phyloP scores from a whole-genome alignment of 768 basidiomycete species.

The Amanita thiersii region DNA sequence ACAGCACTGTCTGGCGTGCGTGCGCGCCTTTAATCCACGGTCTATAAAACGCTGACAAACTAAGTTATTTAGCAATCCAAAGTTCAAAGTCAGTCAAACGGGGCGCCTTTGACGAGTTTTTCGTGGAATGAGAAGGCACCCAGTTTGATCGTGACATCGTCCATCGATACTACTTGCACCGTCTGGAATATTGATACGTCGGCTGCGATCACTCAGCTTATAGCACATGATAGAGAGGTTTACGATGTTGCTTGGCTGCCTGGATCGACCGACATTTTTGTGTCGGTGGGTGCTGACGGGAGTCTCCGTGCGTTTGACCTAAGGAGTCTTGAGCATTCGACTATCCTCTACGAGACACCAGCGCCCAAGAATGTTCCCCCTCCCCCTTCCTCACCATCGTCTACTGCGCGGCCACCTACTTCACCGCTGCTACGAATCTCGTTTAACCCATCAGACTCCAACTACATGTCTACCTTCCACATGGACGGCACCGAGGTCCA shows the following conservation, averaged over 20 bases:
- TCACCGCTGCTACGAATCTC: conserved; percentile 81
- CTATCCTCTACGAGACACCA: conserved; percentile 93
- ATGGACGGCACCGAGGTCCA: conserved; percentile 87
- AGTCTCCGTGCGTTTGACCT: conserved; percentile 95
- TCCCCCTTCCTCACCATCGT: conserved; percentile 46
- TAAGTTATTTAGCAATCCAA: conserved; percentile 64
- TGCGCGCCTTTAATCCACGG: conserved; percentile 13
- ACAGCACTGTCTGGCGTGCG: conserved; percentile 77
- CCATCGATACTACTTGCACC: conserved; percentile 97
- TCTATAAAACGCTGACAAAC: conserved; percentile 5
- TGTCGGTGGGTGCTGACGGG: conserved; percentile 96
- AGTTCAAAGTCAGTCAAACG: conserved; percentile 73
- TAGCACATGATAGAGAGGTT: conserved; percentile 93
- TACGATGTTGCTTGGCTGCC: conserved; percentile 99
- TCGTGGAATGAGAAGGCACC: conserved; percentile 96
- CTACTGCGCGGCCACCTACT: conserved; percentile 62
- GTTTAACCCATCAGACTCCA: conserved; percentile 86
- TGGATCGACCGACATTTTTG: conserved; percentile 91
- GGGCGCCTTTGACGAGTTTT: conserved; percentile 92
- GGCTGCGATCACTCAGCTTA: conserved; percentile 92
- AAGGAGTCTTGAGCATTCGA: conserved; percentile 93
- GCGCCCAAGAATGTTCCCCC: conserved; percentile 65
- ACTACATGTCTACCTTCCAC: conserved; percentile 97
- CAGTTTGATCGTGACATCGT: conserved; percentile 89
- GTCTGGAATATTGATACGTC: conserved; percentile 97